Evolutionary conservation across 345 rosid species (phyloP), one percentile per base, ranked within the genome.

Genomic region (Arabidopsis thaliana): DNA sequence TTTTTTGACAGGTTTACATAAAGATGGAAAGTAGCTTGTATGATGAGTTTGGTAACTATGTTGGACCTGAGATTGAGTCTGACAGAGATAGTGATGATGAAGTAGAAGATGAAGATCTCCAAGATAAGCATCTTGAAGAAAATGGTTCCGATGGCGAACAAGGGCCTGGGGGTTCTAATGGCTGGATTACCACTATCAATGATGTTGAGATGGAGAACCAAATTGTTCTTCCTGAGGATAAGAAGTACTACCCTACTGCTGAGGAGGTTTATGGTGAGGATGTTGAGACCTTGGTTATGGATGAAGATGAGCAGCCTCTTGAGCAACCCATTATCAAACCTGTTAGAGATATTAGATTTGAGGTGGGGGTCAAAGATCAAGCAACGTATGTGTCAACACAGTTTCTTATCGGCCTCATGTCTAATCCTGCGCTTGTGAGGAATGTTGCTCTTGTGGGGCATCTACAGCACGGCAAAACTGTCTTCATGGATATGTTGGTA

Each of bases 371-470:
- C 40, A 92, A 95, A 82, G 99, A 92, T 79, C 82, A 97, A 6
- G 80, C 98, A 1, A 92, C 98, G 0, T 92, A 92, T 50, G 99
- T 92, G 14, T 92, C 99, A 4, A 92, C 89, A 25, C 94, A 92
- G 83, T 92, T 95, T 83, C 93, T 95, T 63, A 83, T 95, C 16
- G 97, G 97, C 56, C 93, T 92, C 44, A 92, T 95, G 98, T 89
- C 97, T 1, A 95, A 95, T 63, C 98, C 98, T 0, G 45, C 87
- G 9, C 82, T 92, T 72, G 91, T 95, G 61, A 89, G 99, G 52
- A 95, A 90, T 78, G 99, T 92, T 71, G 97, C 99, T 22, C 98
- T 95, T 30, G 97, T 95, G 60, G 99, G 99, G 30, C 97, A 95
- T 36, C 30, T 95, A 66, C 99, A 95, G 42, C 98, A 95, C 50